Evolutionary conservation across 2,329 filamentous ascomycete genomes (phyloP).

Genomic region (Cladosporium sphaerospermum): DNA sequence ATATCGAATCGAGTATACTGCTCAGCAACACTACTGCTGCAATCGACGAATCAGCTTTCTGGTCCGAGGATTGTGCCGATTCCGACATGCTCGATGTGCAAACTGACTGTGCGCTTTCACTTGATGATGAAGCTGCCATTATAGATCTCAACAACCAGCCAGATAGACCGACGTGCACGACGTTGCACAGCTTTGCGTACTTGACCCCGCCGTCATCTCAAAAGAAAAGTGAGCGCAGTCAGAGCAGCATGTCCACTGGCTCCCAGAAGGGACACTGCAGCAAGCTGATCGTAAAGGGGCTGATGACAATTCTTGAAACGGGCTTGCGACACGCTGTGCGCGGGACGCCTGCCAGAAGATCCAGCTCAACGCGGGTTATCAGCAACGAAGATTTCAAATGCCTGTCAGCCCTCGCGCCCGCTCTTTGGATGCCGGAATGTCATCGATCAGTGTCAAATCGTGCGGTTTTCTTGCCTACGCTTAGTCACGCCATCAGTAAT

Average conservation of each 20-base stretch:
- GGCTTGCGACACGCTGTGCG: not conserved
- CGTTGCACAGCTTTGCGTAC: not conserved
- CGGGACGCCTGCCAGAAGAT: not conserved
- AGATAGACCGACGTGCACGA: no score
- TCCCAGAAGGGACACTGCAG: no score
- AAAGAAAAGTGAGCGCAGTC: not conserved
- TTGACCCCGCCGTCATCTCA: slow-evolving; percentile 1
- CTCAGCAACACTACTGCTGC: not conserved
- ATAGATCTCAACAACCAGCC: no score
- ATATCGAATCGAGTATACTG: not conserved
- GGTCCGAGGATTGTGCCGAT: not conserved
- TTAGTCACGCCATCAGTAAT: slow-evolving; percentile 30
- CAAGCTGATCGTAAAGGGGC: no score
- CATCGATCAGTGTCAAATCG: slow-evolving; percentile 25
- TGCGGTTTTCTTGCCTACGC: slow-evolving; percentile 33
- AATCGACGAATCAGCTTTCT: not conserved
- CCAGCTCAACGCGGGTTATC: slow-evolving; percentile 23
- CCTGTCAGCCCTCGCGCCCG: slow-evolving; percentile 34
- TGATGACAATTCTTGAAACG: not conserved
- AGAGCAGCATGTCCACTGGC: no score
- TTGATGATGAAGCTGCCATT: not conserved
- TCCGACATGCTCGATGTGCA: not conserved
- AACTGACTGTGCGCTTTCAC: not conserved
- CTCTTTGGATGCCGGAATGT: slow-evolving; percentile 36
- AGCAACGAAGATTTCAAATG: slow-evolving; percentile 29